phyloP scores from a whole-genome alignment of 2,329 filamentous ascomycete species.

The Colletotrichum sp. region DNA sequence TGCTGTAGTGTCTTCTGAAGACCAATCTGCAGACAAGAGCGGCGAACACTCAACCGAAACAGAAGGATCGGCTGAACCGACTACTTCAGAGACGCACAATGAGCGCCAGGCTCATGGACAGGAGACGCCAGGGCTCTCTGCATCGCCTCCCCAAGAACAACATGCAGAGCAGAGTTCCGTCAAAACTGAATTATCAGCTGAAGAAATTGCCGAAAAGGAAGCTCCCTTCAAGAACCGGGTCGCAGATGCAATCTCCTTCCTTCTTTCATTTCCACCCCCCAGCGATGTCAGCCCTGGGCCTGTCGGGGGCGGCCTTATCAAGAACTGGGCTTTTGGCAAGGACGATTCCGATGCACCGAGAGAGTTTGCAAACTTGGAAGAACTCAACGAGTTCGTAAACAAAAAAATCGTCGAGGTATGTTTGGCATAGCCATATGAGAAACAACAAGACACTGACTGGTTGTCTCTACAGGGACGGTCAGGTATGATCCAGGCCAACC shows the following conservation, averaged over 20 bases:
- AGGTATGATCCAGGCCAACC: background rate
- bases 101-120: background rate
- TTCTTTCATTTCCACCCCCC: background rate
- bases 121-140: background rate
- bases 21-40: background rate
- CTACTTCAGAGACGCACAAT: background rate
- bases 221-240: background rate
- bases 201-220: background rate
- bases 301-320: background rate
- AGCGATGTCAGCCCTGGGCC: background rate
- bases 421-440: fast-evolving
- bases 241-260: background rate
- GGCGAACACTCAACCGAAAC: fast-evolving
- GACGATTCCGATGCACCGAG: background rate
- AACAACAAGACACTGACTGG: background rate
- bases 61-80: background rate
- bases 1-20: fast-evolving
- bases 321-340: background rate
- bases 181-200: background rate
- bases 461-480: background rate
- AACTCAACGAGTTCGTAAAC: background rate
- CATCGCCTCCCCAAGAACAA: background rate
- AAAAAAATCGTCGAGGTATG: background rate
- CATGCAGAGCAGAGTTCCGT: background rate
- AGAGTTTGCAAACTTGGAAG: background rate